These are phyloP conservation scores for Melaleuca alternifolia DNA, from an alignment of 345 rosid species.

Conservation along the genomic window DNA sequence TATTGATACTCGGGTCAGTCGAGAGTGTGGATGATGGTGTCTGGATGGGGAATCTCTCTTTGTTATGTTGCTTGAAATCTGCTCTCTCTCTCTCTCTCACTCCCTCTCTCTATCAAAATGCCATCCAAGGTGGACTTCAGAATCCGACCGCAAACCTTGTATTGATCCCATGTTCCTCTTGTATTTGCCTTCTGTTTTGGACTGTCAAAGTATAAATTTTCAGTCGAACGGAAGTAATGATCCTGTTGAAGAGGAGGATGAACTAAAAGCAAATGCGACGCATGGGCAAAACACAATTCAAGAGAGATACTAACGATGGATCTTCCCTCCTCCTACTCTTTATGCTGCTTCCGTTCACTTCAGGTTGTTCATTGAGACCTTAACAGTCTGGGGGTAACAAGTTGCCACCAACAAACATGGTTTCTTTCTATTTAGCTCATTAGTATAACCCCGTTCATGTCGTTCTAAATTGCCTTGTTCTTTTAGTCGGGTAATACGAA, in stretches of 20 bases:
- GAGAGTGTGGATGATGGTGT: background rate
- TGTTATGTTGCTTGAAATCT: background rate
- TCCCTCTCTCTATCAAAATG: background rate
- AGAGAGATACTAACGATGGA: background rate
- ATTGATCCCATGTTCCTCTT: too few species aligned
- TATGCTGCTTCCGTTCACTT: background rate
- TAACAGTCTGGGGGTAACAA: background rate
- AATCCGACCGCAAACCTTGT: background rate
- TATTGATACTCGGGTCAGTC: constrained; percentile 17
- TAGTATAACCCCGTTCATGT: background rate
- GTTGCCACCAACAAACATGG: background rate
- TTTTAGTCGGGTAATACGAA: fast-evolving
- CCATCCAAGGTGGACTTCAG: background rate
- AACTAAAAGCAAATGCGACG: background rate
- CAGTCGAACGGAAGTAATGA: too few species aligned
- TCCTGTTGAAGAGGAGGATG: background rate
- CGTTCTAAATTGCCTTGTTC: background rate
- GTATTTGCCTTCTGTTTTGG: too few species aligned
- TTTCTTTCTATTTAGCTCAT: background rate
- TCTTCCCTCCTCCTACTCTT: background rate
- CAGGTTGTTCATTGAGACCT: background rate
- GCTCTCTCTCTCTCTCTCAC: background rate
- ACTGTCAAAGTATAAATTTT: too few species aligned
- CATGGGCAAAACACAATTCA: background rate
- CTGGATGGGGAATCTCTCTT: background rate